Evolutionary conservation across 257 asterid genomes (phyloP).

Genomic region (Cruciata laevipes): DNA sequence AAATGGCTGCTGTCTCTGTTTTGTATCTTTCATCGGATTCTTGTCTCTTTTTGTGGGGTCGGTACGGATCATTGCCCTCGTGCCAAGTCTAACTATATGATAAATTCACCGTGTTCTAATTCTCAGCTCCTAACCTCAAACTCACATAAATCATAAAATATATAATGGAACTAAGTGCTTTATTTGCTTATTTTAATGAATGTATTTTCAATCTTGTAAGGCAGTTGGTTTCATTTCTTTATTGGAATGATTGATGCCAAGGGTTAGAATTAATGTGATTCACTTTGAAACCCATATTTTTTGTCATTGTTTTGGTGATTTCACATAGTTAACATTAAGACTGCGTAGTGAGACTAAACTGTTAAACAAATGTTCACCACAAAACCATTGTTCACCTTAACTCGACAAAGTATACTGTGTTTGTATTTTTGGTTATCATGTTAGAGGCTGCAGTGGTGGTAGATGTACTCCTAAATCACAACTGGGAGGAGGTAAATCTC

Average conservation of each 20-base stretch:
- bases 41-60: background rate
- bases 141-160: background rate
- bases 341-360: background rate
- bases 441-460: constrained; percentile 70
- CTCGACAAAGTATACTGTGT: constrained; percentile 49
- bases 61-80: background rate
- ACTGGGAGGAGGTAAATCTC: constrained; percentile 77
- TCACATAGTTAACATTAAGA: background rate
- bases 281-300: background rate
- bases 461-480: constrained; percentile 64
- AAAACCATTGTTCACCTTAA: constrained; percentile 35
- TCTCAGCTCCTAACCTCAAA: background rate
- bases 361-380: background rate
- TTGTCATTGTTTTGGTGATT: background rate
- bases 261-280: background rate
- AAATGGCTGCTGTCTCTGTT: constrained; percentile 29
- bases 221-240: background rate
- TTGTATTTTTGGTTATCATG: constrained; percentile 56
- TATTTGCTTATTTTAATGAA: background rate
- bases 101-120: background rate
- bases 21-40: constrained; percentile 19
- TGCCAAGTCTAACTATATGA: background rate
- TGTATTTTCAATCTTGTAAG: background rate
- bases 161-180: background rate
- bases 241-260: background rate